Base-by-base conservation (phyloP, 148 eudicot genomes). In the Vaccinium vitisidaea region DNA sequence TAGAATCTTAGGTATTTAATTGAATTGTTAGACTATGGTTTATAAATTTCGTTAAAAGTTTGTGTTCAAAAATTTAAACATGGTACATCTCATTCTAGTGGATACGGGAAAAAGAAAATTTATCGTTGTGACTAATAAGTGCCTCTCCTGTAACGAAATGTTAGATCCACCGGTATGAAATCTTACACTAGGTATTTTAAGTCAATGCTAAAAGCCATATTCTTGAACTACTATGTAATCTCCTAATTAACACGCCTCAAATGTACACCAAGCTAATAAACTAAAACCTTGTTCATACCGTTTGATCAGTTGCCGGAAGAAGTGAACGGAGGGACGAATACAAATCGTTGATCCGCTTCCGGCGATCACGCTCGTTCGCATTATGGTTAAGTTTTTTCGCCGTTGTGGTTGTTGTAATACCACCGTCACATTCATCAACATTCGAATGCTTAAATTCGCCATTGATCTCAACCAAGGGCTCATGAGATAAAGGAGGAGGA, bases 321-420 rank as follows among this genome's bases (percentile, higher is more conserved):
- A 88, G 82, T 3, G 87, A 83, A 39, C 92, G 92, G 78, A 90
- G 92, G 77, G 87, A 82, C 18, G 87, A 69, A 61, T 88, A 90
- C 86, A 86, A 55, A 52, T 13, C 52, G 54, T 90, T 90, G 39
- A 88, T 83, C 85, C 52, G 86, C 87, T 86, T 84, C 32, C 90
- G 85, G 36, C 91, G 90, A 67, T 84, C 84, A 11, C 91, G 81
- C 65, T 90, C 91, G 13, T 83, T 90, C 6, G 90, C 90, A 63
- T 90, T 90, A 83, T 90, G 92, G 80, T 86, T 61, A 49, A 83
- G 81, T 56, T 89, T 89, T 48, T 83, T 88, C 18, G 13, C 69
- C 39, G 32, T 55, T 63, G 73, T 27, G 11, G 36, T 25, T 67
- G 73, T 10, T 67, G 73, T 32, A 3, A 67, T 67, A 67, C 25